These are phyloP conservation scores for Tirmania nivea DNA, from an alignment of 495 filamentous ascomycete genomes.

Conservation along the genomic window DNA sequence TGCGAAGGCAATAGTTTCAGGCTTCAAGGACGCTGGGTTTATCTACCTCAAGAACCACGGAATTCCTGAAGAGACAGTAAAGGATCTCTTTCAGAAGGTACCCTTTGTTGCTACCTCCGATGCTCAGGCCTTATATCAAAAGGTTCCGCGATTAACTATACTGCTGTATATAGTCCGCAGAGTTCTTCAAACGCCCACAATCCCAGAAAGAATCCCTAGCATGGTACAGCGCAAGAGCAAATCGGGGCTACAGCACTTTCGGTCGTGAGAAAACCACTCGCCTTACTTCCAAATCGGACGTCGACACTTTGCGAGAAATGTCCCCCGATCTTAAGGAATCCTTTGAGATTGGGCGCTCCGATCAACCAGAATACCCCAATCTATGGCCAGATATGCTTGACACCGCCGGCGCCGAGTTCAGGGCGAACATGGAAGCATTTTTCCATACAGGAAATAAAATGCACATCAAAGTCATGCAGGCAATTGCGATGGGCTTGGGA, in stretches of 20 bases:
- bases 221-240: conserved; percentile 52
- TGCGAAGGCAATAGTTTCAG: conserved; percentile 48
- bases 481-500: conserved; percentile 68
- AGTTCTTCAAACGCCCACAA: conserved; percentile 54
- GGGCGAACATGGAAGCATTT: conserved; percentile 48
- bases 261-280: conserved; percentile 44
- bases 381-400: conserved; percentile 52
- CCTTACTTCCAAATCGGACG: conserved; percentile 12
- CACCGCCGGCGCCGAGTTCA: conserved; percentile 43
- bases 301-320: conserved; percentile 29
- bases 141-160: not conserved
- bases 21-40: conserved; percentile 74
- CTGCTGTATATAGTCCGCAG: conserved; percentile 23
- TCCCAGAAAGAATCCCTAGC: conserved; percentile 45
- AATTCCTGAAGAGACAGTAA: conserved; percentile 38
- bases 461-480: conserved; percentile 63
- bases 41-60: conserved; percentile 68
- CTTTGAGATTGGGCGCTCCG: conserved; percentile 46
- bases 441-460: conserved; percentile 48
- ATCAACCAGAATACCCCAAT: conserved; percentile 34
- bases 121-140: too few relatives aligned
- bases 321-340: conserved; percentile 48
- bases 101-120: too few relatives aligned
- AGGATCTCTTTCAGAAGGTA: conserved; percentile 37
- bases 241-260: conserved; percentile 42